Evolutionary conservation across 495 filamentous ascomycete genomes (phyloP).

Genomic region (Penicillium bovifimosum): DNA sequence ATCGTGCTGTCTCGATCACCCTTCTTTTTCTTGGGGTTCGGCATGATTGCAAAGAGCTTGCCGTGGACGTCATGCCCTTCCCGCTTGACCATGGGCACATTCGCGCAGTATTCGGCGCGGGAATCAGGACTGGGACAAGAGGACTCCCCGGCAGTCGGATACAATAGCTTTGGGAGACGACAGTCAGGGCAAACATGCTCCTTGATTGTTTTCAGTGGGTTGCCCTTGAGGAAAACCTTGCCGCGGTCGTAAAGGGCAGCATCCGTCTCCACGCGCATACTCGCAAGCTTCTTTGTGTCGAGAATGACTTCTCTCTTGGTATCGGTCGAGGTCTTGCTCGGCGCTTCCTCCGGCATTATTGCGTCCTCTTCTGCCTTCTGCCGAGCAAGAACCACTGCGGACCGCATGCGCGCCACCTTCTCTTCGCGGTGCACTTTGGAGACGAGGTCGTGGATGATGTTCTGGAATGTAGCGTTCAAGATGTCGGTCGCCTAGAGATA

Average conservation of each 20-base stretch:
- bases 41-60: slow-evolving; percentile 62
- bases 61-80: slow-evolving; percentile 79
- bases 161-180: slow-evolving; percentile 56
- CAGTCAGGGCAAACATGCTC: slow-evolving; percentile 66
- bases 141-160: slow-evolving; percentile 57
- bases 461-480: slow-evolving; percentile 64
- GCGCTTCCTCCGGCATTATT: slow-evolving; percentile 30
- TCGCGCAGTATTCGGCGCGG: slow-evolving; percentile 66
- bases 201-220: slow-evolving; percentile 65
- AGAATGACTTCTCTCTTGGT: slow-evolving; percentile 33
- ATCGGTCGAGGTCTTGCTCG: slow-evolving; percentile 29
- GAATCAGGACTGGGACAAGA: slow-evolving; percentile 54
- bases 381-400: slow-evolving; percentile 66
- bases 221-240: slow-evolving; percentile 66
- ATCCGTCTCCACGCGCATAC: slow-evolving; percentile 56
- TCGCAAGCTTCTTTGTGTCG: slow-evolving; percentile 36
- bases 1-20: slow-evolving; percentile 24
- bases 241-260: slow-evolving; percentile 69
- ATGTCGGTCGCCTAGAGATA: slow-evolving; percentile 43
- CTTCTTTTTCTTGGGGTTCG: slow-evolving; percentile 53
- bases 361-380: slow-evolving; percentile 56
- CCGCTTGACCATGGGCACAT: slow-evolving; percentile 65
- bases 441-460: slow-evolving; percentile 65
- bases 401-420: slow-evolving; percentile 64
- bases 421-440: slow-evolving; percentile 69